phyloP scores from a whole-genome alignment of 2,329 filamentous ascomycete genomes.

The Beauveria brongniartii region DNA sequence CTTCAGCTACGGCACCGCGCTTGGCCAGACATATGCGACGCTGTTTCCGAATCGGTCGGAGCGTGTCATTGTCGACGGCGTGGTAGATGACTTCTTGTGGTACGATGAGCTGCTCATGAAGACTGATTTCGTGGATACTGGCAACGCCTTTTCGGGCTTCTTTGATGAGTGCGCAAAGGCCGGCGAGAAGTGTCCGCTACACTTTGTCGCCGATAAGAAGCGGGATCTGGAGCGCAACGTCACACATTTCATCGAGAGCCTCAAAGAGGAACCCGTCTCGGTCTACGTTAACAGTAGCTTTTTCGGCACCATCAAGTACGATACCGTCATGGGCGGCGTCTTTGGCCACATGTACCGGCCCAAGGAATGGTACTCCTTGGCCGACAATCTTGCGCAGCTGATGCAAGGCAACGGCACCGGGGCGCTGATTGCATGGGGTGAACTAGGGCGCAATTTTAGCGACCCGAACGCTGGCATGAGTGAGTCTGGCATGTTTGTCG shows the following conservation, averaged over 20 bases:
- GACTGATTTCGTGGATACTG: conserved; percentile 22
- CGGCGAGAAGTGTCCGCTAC: conserved; percentile 36
- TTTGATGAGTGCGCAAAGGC: conserved; percentile 32
- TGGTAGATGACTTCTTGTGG: conserved; percentile 26
- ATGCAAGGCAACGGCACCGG: conserved; percentile 32
- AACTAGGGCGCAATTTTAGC: conserved; percentile 12
- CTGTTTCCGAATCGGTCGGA: conserved; percentile 27
- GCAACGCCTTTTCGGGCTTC: conserved; percentile 24
- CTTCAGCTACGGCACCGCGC: conserved; percentile 33
- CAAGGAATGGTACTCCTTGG: conserved; percentile 27
- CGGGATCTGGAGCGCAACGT: conserved; percentile 27
- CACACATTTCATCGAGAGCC: conserved; percentile 21
- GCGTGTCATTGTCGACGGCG: conserved; percentile 29
- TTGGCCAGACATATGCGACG: conserved; percentile 33
- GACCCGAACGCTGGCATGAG: not conserved
- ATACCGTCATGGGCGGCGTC: conserved; percentile 27
- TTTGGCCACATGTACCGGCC: conserved; percentile 34
- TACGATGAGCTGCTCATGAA: conserved; percentile 19
- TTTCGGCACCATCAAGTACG: conserved; percentile 30
- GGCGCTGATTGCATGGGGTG: conserved; percentile 23
- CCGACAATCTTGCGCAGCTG: conserved; percentile 25
- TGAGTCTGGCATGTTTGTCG: conserved; percentile 21
- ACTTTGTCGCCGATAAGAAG: conserved; percentile 26
- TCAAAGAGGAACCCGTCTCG: conserved; percentile 30
- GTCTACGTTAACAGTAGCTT: conserved; percentile 28